Evolutionary conservation across 441 rosid genomes (phyloP).

Genomic region (Rhodomyrtus psidioides): DNA sequence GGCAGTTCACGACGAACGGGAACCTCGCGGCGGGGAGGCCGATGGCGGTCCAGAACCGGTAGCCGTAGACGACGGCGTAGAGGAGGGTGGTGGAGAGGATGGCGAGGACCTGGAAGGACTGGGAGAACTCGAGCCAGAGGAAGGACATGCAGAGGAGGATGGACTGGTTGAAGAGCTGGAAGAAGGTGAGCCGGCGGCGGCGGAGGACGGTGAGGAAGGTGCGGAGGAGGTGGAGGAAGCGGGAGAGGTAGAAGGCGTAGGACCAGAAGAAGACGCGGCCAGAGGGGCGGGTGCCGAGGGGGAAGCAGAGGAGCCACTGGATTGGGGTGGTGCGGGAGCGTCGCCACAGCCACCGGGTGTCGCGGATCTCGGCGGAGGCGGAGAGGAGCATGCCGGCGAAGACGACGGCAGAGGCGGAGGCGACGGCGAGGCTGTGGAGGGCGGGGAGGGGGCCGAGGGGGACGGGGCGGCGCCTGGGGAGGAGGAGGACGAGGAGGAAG

Average conservation of each 20-base stretch:
- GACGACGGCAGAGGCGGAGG: conserved; percentile 10
- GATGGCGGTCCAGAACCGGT: conserved; percentile 16
- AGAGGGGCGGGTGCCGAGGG: conserved; percentile 19
- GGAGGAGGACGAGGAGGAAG: conserved; percentile 3
- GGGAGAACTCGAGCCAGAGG: conserved; percentile 19
- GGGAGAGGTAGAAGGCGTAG: conserved; percentile 16
- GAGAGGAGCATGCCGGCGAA: conserved; percentile 17
- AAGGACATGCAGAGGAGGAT: conserved; percentile 12
- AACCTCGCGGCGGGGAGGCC: conserved; percentile 14
- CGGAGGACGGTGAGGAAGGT: conserved; percentile 13
- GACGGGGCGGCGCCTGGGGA: conserved; percentile 7
- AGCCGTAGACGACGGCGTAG: conserved; percentile 11
- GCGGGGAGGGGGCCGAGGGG: conserved; percentile 19
- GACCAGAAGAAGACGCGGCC: conserved; percentile 27
- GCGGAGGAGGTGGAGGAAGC: conserved; percentile 19
- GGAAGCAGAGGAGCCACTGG: conserved; percentile 26
- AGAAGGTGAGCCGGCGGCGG: conserved; percentile 6
- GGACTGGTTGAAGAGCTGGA: conserved; percentile 16
- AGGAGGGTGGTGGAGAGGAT: conserved; percentile 15
- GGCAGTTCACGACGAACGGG: conserved; percentile 10
- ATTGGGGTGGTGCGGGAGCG: conserved; percentile 11
- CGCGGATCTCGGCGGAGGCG: conserved; percentile 19
- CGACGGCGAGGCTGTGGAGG: conserved; percentile 15
- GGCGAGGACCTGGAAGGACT: conserved; percentile 16
- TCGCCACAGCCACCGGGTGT: conserved; percentile 19